Percentiles rank a stretch among this genome's conserved stretches.
Evolutionary conservation across 371 early-diverging fungal species (phyloP).

Genomic region (Mortierella sp.): DNA sequence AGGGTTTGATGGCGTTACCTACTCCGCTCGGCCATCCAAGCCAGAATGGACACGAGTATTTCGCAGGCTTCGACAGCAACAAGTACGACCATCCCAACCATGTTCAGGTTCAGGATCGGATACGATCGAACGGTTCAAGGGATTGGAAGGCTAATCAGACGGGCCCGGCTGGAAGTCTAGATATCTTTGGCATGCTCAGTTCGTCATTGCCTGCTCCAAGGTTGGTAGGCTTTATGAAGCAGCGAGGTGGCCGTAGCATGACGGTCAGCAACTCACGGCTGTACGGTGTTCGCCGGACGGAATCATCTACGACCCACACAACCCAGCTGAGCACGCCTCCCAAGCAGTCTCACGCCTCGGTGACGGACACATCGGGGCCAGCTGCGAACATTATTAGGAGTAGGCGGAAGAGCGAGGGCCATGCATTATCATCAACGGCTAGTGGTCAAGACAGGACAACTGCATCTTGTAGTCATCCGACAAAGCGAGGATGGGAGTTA

Average conservation of each 20-base stretch:
- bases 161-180: not conserved
- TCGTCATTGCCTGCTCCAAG: slow-evolving; percentile 52
- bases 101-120: not conserved
- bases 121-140: not conserved
- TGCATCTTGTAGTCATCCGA: not conserved
- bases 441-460: not conserved
- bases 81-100: not conserved
- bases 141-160: not conserved
- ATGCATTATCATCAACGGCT: not conserved
- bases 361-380: slow-evolving; percentile 20
- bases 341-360: slow-evolving; percentile 32
- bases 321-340: not conserved
- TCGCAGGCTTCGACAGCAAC: not conserved
- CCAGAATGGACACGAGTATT: not conserved
- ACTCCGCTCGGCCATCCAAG: not conserved
- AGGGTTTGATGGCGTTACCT: slow-evolving; percentile 38
- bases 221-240: slow-evolving; percentile 54
- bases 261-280: slow-evolving; percentile 42
- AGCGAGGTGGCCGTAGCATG: slow-evolving; percentile 52
- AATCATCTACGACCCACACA: slow-evolving; percentile 12
- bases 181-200: slow-evolving; percentile 26
- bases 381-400: slow-evolving; percentile 9
- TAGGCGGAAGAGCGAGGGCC: slow-evolving; percentile 36
- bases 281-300: slow-evolving; percentile 50
- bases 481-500: slow-evolving; percentile 54